Base-by-base conservation (phyloP, 768 basidiomycete genomes). In the Hebeloma cylindrosporum region DNA sequence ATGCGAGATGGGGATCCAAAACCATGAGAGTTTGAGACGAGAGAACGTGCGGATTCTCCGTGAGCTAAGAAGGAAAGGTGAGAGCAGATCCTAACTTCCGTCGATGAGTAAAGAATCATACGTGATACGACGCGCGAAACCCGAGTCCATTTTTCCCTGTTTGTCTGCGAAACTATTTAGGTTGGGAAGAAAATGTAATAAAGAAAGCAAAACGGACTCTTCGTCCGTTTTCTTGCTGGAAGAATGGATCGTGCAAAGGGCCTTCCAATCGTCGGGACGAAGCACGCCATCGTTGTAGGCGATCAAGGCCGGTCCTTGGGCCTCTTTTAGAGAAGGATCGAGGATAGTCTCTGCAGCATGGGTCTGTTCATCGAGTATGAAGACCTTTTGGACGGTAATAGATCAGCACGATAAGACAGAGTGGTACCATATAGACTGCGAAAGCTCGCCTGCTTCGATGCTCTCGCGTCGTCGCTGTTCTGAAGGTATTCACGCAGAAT, bases 21-120 rank as follows among this genome's bases (percentile, higher is more conserved):
- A 75, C 65, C 20, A 60, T 68, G 8, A 78, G 48, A 0, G 54
- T 59, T 4, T 59, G 34, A 1, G 62, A 67, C 0, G 75, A 78
- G 1, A 76, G 56, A 11, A 77, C 64, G 51, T 77, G 72, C 0
- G 74, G 73, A 20, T 60, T 65, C 45, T 78, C 76, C 0, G 75
- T 76, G 11, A 75, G 45, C 75, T 77, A 35, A 3, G 25, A 4
- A 3, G n/a, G 33, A 9, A 27, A 16, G 17, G 11, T 7, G 22
- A 23, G n/a, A 17, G 18, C n/a, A 25, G 25, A 18, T 6, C 9
- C n/a, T 0, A 9, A 28, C 6, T 16, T 21, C 4, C 13, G n/a
- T 21, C 8, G 40, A 13, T 25, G 25, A 33, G n/a, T 23, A 16
- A 29, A 9, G 25, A 5, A 30, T n/a, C 60, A 20, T 44, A 63